phyloP scores from a whole-genome alignment of 257 asterid genomes.

The Scutellaria baicalensis region DNA sequence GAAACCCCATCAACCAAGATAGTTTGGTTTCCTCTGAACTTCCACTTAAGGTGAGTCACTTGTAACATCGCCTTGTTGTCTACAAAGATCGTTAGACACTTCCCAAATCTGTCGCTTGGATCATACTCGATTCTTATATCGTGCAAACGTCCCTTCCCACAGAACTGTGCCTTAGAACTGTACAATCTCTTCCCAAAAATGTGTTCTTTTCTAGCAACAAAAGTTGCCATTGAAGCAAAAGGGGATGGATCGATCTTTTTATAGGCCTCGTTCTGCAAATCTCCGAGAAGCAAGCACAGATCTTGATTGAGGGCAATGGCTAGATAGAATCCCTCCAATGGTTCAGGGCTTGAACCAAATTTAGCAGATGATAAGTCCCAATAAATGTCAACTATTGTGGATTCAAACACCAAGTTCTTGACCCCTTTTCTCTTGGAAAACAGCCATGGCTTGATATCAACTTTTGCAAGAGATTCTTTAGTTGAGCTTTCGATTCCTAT shows the following conservation, averaged over 20 bases:
- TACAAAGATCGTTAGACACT: conserved; percentile 31
- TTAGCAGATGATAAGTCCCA: conserved; percentile 74
- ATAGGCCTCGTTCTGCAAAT: conserved; percentile 29
- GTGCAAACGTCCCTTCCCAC: conserved; percentile 39
- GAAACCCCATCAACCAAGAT: conserved; percentile 58
- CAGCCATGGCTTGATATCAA: conserved; percentile 67
- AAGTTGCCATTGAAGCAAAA: conserved; percentile 21
- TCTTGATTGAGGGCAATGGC: conserved; percentile 45
- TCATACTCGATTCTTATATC: conserved; percentile 53
- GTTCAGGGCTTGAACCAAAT: conserved; percentile 66
- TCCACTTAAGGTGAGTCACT: conserved; percentile 56
- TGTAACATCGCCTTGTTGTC: conserved; percentile 42
- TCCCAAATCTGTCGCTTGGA: conserved; percentile 26
- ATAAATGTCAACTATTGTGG: conserved; percentile 28
- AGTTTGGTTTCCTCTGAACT: conserved; percentile 56
- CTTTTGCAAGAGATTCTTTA: conserved; percentile 34
- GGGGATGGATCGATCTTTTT: conserved; percentile 28
- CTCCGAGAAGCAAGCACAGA: conserved; percentile 47
- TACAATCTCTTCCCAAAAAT: conserved; percentile 49
- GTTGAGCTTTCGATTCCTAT: conserved; percentile 36
- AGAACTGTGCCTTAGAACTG: conserved; percentile 42
- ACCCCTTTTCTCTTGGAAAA: conserved; percentile 58
- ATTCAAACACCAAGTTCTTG: conserved; percentile 20
- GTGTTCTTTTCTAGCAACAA: conserved; percentile 50
- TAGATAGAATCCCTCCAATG: conserved; percentile 47